phyloP scores from a whole-genome alignment of 2,329 filamentous ascomycete genomes.

The Diplodia corticola region DNA sequence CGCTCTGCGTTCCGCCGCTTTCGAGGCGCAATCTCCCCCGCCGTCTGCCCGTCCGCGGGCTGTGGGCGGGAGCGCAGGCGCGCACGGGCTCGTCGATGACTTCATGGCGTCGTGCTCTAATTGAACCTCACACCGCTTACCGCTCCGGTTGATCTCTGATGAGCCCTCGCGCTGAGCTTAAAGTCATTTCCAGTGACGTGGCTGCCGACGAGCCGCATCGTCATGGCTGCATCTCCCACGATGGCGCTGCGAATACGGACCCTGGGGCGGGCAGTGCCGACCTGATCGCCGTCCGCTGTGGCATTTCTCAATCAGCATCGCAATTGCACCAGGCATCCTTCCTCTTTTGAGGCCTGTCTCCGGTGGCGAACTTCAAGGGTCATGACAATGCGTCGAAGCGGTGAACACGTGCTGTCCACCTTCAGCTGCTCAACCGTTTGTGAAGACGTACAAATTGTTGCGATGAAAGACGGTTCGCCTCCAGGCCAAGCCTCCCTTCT shows the following conservation, averaged over 20 bases:
- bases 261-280: not conserved
- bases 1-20: not conserved
- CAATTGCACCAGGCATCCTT: not conserved
- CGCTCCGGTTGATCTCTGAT: not conserved
- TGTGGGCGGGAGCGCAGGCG: not conserved
- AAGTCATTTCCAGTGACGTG: not conserved
- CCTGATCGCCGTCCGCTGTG: too few relatives aligned
- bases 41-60: too few relatives aligned
- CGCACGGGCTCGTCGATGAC: not conserved
- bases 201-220: not conserved
- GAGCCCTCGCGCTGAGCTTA: not conserved
- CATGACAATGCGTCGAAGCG: not conserved
- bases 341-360: not conserved
- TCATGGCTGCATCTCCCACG: not conserved
- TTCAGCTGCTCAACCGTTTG: not conserved
- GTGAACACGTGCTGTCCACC: not conserved
- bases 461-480: not conserved
- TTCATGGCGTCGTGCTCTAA: conserved; percentile 4
- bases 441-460: not conserved
- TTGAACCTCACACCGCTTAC: conserved; percentile 5
- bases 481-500: not conserved
- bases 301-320: not conserved
- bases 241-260: not conserved
- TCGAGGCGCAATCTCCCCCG: not conserved
- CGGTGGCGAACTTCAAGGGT: not conserved